A percentile compares a stretch with the other conserved stretches of the same genome.
Conservation (phyloP, 306 rosid genomes). For the Cotoneaster glaucophyllus region DNA sequence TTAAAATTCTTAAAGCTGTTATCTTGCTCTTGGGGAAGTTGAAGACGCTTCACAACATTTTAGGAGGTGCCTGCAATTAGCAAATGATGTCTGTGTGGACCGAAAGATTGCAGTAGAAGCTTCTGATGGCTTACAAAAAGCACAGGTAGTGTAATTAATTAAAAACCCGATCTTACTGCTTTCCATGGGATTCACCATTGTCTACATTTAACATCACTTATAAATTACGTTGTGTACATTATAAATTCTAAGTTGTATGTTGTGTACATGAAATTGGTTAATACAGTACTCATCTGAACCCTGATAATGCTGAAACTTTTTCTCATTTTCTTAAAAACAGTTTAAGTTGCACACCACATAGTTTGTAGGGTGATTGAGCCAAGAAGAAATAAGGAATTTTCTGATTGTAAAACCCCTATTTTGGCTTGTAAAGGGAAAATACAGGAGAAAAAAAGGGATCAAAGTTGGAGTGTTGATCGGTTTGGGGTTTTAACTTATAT, state of each 20-base stretch:
- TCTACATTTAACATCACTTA: not conserved
- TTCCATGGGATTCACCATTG: not conserved
- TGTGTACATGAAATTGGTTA: not conserved
- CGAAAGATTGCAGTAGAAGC: slow-evolving; percentile 83
- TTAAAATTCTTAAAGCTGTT: slow-evolving; percentile 47
- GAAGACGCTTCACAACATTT: slow-evolving; percentile 63
- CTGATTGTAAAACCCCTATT: not conserved
- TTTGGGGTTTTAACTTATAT: not conserved
- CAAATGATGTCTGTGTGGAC: slow-evolving; percentile 68
- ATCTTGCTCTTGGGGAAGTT: slow-evolving; percentile 86
- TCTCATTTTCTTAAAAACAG: not conserved
- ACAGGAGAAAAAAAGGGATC: not conserved
- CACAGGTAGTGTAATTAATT: slow-evolving; percentile 49
- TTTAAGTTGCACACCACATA: not conserved
- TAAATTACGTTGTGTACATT: not conserved
- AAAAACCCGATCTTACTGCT: not conserved
- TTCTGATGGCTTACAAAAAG: slow-evolving; percentile 88
- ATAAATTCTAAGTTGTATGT: not conserved
- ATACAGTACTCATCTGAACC: not conserved
- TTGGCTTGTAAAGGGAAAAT: not conserved
- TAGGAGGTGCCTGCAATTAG: slow-evolving; percentile 77
- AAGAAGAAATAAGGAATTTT: not conserved
- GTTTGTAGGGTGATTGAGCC: not conserved
- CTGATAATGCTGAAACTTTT: not conserved
- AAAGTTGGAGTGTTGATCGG: not conserved